A percentile compares a stretch with the other conserved stretches of the same genome.
Conservation (phyloP, 139 green algal species). For the Nannochloris sp. region DNA sequence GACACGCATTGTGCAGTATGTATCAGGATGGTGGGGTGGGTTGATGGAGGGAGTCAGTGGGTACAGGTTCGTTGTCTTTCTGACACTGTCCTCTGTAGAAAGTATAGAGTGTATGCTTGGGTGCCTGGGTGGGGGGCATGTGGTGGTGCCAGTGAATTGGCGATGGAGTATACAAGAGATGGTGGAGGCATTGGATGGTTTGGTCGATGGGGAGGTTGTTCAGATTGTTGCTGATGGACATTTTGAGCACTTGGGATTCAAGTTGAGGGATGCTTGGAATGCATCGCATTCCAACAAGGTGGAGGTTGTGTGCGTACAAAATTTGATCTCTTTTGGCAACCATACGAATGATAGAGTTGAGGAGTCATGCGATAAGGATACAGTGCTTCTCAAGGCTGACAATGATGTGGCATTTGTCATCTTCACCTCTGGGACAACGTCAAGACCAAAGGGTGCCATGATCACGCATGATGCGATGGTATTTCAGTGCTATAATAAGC, state of each 20-base stretch:
- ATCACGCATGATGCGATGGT: slow-evolving; percentile 53
- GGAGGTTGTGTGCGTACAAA: background rate
- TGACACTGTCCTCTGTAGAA: background rate
- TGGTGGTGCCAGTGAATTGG: slow-evolving; percentile 63
- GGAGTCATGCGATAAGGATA: too few relatives aligned
- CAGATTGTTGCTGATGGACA: background rate
- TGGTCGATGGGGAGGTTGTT: background rate
- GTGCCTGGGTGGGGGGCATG: slow-evolving; percentile 36
- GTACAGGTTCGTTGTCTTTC: too few relatives aligned
- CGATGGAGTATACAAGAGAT: slow-evolving; percentile 25
- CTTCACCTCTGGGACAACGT: slow-evolving; percentile 56
- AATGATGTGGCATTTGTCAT: slow-evolving; percentile 30
- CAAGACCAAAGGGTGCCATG: slow-evolving; percentile 47
- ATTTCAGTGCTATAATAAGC: slow-evolving; percentile 66
- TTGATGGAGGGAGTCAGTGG: too few relatives aligned
- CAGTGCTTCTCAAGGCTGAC: background rate
- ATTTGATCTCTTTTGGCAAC: background rate
- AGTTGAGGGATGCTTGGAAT: too few relatives aligned
- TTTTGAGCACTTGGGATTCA: too few relatives aligned
- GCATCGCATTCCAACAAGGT: too few relatives aligned
- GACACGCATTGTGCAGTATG: too few relatives aligned
- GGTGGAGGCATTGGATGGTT: background rate
- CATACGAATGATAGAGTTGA: background rate
- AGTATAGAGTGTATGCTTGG: slow-evolving; percentile 44
- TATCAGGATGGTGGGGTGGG: too few relatives aligned